These are phyloP conservation scores for Paecilomyces formosus DNA, from an alignment of 2,329 filamentous ascomycete species.

Conservation along the genomic window DNA sequence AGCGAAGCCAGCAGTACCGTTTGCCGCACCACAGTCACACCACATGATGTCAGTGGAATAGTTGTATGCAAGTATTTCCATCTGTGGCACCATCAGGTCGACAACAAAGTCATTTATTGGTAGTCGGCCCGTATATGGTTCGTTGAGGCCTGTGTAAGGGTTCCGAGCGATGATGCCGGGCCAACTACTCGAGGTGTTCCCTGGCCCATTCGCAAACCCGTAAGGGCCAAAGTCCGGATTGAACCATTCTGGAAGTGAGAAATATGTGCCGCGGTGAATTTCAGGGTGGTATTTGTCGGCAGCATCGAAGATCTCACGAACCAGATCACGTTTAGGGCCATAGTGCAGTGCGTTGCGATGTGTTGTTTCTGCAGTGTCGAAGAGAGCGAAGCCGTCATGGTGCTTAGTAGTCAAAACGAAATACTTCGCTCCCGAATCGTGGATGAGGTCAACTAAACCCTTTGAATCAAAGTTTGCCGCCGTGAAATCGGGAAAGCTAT, in stretches of 20 bases:
- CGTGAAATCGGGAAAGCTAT: constrained; percentile 49
- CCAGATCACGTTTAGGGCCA: constrained; percentile 34
- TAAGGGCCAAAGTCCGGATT: constrained; percentile 35
- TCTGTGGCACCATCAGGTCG: constrained; percentile 38
- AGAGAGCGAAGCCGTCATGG: constrained; percentile 42
- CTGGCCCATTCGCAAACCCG: constrained; percentile 31
- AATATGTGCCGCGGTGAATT: constrained; percentile 39
- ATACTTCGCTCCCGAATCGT: constrained; percentile 44
- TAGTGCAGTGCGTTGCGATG: constrained; percentile 34
- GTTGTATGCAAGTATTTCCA: constrained; percentile 36
- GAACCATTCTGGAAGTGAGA: constrained; percentile 42
- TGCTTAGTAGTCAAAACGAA: constrained; percentile 41
- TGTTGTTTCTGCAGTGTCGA: constrained; percentile 35
- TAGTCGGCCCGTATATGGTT: constrained; percentile 40
- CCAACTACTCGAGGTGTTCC: constrained; percentile 8
- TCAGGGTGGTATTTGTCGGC: constrained; percentile 35
- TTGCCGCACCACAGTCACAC: constrained; percentile 41
- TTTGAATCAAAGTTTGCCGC: constrained; percentile 44
- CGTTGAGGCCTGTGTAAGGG: constrained; percentile 35
- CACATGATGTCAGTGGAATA: constrained; percentile 40
- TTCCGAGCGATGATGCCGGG: constrained; percentile 38
- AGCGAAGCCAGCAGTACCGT: constrained; percentile 36
- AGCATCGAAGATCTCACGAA: constrained; percentile 38
- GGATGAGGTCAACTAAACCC: constrained; percentile 48
- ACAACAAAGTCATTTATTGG: constrained; percentile 33